Percentiles rank a stretch among this genome's conserved stretches.
phyloP scores from a whole-genome alignment of 306 rosid species.

The Cotoneaster glaucophyllus region DNA sequence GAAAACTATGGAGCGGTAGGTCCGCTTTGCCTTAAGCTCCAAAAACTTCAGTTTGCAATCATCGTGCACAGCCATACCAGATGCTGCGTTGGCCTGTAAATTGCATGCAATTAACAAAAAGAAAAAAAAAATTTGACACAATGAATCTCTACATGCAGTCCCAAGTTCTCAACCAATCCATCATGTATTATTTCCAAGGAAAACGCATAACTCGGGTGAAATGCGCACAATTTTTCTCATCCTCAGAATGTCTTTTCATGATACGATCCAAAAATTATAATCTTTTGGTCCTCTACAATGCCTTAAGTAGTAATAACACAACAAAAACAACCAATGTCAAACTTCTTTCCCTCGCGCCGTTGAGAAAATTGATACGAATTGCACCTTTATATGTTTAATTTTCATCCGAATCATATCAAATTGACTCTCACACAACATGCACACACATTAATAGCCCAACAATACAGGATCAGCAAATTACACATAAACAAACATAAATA shows the following conservation, averaged over 20 bases:
- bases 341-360: background rate
- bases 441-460: background rate
- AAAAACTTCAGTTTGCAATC: conserved; percentile 73
- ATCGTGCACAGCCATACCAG: conserved; percentile 77
- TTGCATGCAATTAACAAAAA: conserved; percentile 3
- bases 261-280: background rate
- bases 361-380: background rate
- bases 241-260: background rate
- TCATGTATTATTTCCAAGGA: background rate
- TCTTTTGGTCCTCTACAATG: background rate
- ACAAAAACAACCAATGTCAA: background rate
- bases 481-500: background rate
- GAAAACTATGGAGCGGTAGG: conserved; percentile 57
- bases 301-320: background rate
- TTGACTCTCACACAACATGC: background rate
- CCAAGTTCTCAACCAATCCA: background rate
- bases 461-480: background rate
- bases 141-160: background rate
- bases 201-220: background rate
- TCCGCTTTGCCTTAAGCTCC: conserved; percentile 79
- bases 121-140: no score
- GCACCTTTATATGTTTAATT: background rate
- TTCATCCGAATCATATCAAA: background rate
- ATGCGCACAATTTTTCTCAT: background rate
- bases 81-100: conserved; percentile 69